phyloP scores from a whole-genome alignment of 78 protist species.

The Cavenderia fasciculata region DNA sequence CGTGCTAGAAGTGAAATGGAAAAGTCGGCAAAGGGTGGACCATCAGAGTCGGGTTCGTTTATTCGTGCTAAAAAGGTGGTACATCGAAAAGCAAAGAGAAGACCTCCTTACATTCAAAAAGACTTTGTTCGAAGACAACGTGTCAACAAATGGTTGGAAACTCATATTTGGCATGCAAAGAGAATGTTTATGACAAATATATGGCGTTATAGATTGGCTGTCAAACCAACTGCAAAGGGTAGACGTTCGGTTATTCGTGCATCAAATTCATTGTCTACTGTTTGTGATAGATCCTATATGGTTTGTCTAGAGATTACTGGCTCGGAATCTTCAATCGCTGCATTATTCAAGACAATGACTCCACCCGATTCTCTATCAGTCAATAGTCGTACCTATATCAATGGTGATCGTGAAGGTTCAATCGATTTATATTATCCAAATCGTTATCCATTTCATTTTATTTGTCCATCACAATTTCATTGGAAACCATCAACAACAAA shows the following conservation, averaged over 20 bases:
- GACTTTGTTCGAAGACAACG: slow-evolving; percentile 58
- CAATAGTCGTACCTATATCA: neutral
- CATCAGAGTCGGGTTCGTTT: neutral
- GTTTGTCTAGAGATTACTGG: slow-evolving; percentile 38
- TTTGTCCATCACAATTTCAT: slow-evolving; percentile 35
- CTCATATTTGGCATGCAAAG: slow-evolving; percentile 92
- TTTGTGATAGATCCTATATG: slow-evolving; percentile 58
- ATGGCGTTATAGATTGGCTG: slow-evolving; percentile 79
- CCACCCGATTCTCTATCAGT: slow-evolving; percentile 32
- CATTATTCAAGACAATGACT: slow-evolving; percentile 21
- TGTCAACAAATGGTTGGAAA: slow-evolving; percentile 85
- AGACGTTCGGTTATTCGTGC: slow-evolving; percentile 68
- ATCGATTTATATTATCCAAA: slow-evolving; percentile 21
- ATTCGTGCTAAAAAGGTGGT: slow-evolving; percentile 1
- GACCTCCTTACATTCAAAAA: slow-evolving; percentile 53
- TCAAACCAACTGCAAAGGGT: slow-evolving; percentile 31
- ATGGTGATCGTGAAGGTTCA: slow-evolving; percentile 55
- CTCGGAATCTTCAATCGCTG: neutral
- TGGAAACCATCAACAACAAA: slow-evolving; percentile 23
- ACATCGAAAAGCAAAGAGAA: slow-evolving; percentile 40
- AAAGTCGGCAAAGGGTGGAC: slow-evolving; percentile 7
- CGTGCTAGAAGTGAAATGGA: slow-evolving; percentile 75
- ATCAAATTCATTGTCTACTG: slow-evolving; percentile 21
- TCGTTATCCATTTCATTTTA: slow-evolving; percentile 58
- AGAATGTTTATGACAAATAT: slow-evolving; percentile 80